These are phyloP conservation scores for Picochlorum sp. DNA, from an alignment of 139 green algal species.

Conservation along the genomic window DNA sequence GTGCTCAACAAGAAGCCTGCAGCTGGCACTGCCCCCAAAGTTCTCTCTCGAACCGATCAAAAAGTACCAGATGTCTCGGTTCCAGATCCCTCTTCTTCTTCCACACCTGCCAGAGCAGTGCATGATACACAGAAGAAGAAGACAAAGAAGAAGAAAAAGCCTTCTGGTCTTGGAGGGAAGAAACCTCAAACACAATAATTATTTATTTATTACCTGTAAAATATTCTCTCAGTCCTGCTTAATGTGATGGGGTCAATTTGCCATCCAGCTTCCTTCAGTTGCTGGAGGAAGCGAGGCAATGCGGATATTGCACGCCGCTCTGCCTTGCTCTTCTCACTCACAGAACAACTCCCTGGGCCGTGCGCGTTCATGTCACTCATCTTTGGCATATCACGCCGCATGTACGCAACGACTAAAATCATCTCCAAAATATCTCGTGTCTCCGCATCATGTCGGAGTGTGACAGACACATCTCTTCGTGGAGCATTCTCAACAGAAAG, in stretches of 20 bases:
- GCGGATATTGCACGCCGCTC: neutral
- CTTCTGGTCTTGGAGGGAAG: too few relatives aligned
- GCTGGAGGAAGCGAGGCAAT: conserved; percentile 7
- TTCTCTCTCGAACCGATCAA: too few relatives aligned
- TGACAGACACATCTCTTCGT: neutral
- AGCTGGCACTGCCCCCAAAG: too few relatives aligned
- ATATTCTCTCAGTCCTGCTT: conserved; percentile 39
- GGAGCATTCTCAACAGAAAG: neutral
- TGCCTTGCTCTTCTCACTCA: too few relatives aligned
- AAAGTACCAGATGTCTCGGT: too few relatives aligned
- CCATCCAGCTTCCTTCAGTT: conserved; percentile 36
- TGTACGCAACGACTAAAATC: conserved; percentile 50
- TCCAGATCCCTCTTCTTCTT: too few relatives aligned
- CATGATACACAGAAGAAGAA: too few relatives aligned
- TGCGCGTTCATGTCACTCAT: neutral
- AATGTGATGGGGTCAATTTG: conserved; percentile 49
- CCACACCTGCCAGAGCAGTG: too few relatives aligned
- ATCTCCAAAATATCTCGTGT: conserved; percentile 41
- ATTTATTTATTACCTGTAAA: conserved; percentile 17
- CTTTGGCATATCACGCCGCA: conserved; percentile 20
- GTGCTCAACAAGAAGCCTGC: too few relatives aligned
- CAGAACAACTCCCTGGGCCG: neutral
- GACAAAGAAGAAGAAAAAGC: too few relatives aligned
- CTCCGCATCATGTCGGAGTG: neutral
- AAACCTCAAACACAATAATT: too few relatives aligned